These are phyloP conservation scores for Truncatella angustata DNA, from an alignment of 2,329 filamentous ascomycete species.

Conservation along the genomic window DNA sequence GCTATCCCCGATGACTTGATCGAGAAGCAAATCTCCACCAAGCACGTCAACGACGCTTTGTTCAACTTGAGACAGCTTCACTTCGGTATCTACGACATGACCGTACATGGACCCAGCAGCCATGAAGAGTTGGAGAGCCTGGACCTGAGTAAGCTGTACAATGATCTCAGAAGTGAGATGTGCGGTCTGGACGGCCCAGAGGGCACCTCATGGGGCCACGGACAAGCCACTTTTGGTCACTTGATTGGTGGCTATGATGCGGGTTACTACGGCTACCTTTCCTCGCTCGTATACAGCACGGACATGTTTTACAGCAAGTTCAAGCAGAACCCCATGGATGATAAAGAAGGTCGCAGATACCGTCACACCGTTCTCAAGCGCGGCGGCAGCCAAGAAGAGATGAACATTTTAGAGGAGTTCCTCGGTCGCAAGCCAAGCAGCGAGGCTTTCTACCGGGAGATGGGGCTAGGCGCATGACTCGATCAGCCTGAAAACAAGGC, in stretches of 20 bases:
- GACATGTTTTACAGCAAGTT: constrained; percentile 87
- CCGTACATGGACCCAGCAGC: constrained; percentile 68
- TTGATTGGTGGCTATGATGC: constrained; percentile 83
- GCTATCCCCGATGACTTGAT: constrained; percentile 74
- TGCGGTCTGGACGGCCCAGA: constrained; percentile 73
- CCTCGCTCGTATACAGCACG: constrained; percentile 75
- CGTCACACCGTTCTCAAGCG: constrained; percentile 75
- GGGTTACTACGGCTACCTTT: constrained; percentile 76
- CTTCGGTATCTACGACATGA: constrained; percentile 84
- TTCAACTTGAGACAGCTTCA: constrained; percentile 77
- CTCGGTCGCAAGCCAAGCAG: constrained; percentile 72
- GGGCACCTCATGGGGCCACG: constrained; percentile 69
- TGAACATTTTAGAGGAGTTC: constrained; percentile 76
- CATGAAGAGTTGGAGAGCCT: constrained; percentile 67
- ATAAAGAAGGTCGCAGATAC: constrained; percentile 70
- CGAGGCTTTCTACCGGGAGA: constrained; percentile 77
- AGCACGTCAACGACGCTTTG: constrained; percentile 77
- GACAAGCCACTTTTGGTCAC: constrained; percentile 78
- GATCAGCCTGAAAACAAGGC: neutral
- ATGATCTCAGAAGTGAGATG: constrained; percentile 69
- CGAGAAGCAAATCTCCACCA: constrained; percentile 70
- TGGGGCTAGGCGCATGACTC: constrained; percentile 47
- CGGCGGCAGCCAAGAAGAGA: constrained; percentile 77
- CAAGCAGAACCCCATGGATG: constrained; percentile 75
- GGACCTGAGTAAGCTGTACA: constrained; percentile 67